phyloP scores from a whole-genome alignment of 1,139 yeast genomes.

The Suhomyces kunorum region DNA sequence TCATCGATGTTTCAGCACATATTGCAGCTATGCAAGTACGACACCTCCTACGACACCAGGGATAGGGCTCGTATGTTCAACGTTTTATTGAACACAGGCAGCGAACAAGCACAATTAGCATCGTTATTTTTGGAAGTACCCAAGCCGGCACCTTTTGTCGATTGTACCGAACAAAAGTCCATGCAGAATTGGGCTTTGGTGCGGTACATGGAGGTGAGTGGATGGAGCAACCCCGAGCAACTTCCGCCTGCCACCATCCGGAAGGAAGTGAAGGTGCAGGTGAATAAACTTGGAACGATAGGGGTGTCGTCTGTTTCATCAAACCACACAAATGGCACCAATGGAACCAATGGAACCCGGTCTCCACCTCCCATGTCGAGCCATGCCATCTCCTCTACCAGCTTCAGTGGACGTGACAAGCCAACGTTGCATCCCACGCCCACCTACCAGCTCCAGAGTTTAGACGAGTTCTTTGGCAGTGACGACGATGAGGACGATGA shows the following conservation, averaged over 20 bases:
- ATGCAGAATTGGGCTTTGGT: slow-evolving; percentile 22
- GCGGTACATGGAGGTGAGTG: slow-evolving; percentile 30
- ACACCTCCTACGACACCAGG: slow-evolving; percentile 73
- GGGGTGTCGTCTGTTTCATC: slow-evolving; percentile 15
- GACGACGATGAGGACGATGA: slow-evolving; percentile 42
- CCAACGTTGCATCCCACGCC: slow-evolving; percentile 23
- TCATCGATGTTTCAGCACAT: slow-evolving; percentile 63
- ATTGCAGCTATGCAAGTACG: slow-evolving; percentile 70
- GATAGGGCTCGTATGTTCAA: slow-evolving; percentile 80
- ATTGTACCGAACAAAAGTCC: slow-evolving; percentile 3
- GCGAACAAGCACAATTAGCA: slow-evolving; percentile 55
- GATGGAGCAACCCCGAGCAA: slow-evolving; percentile 37
- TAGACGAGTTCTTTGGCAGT: slow-evolving; percentile 79
- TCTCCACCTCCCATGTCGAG: slow-evolving; percentile 24
- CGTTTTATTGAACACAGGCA: slow-evolving; percentile 45
- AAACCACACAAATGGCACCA: slow-evolving; percentile 16
- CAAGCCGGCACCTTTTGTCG: slow-evolving; percentile 58
- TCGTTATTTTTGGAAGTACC: slow-evolving; percentile 80
- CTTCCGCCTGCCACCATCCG: slow-evolving; percentile 43
- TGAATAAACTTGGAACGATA: slow-evolving; percentile 25
- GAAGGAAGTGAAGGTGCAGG: slow-evolving; percentile 30
- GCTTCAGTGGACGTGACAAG: slow-evolving; percentile 14
- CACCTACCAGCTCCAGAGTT: slow-evolving; percentile 63
- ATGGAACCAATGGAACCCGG: slow-evolving; percentile 19
- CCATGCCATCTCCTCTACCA: slow-evolving; percentile 31